Evolutionary conservation across 495 filamentous ascomycete species (phyloP).

Genomic region (Hapsidospora chrysogenum): DNA sequence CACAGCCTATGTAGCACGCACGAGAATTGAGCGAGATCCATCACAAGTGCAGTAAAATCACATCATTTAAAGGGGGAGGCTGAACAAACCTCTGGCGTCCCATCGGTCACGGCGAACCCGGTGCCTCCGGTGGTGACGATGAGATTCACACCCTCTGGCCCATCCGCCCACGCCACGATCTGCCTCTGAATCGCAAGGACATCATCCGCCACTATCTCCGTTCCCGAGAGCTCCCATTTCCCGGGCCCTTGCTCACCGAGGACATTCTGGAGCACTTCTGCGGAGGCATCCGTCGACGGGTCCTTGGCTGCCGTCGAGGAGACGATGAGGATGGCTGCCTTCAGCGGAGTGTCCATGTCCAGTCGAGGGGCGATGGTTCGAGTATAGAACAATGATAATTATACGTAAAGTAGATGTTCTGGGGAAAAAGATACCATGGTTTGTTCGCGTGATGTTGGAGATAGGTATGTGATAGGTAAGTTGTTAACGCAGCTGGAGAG

Average conservation of each 20-base stretch:
- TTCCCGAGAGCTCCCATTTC: conserved; percentile 51
- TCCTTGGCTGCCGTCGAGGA: conserved; percentile 85
- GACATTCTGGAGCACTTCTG: conserved; percentile 43
- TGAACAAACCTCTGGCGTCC: conserved; percentile 67
- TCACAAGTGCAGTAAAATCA: too few relatives aligned
- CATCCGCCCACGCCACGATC: conserved; percentile 54
- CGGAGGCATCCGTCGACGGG: conserved; percentile 60
- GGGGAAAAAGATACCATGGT: too few relatives aligned
- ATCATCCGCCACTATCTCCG: conserved; percentile 70
- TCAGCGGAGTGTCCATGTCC: conserved; percentile 21
- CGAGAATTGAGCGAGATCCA: too few relatives aligned
- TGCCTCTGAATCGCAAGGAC: conserved; percentile 54
- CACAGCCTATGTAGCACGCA: too few relatives aligned
- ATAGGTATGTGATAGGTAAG: too few relatives aligned
- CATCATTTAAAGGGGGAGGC: not conserved
- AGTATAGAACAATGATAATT: too few relatives aligned
- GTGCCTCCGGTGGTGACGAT: conserved; percentile 85
- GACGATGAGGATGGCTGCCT: conserved; percentile 66
- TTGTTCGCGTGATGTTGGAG: too few relatives aligned
- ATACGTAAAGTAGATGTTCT: too few relatives aligned
- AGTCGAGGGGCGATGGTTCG: too few relatives aligned
- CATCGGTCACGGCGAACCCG: conserved; percentile 78
- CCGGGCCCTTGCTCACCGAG: conserved; percentile 44
- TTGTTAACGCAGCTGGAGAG: too few relatives aligned
- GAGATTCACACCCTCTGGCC: conserved; percentile 45